Evolutionary conservation across 2,329 filamentous ascomycete species (phyloP).

Genomic region (Dothideomycetes sp.): DNA sequence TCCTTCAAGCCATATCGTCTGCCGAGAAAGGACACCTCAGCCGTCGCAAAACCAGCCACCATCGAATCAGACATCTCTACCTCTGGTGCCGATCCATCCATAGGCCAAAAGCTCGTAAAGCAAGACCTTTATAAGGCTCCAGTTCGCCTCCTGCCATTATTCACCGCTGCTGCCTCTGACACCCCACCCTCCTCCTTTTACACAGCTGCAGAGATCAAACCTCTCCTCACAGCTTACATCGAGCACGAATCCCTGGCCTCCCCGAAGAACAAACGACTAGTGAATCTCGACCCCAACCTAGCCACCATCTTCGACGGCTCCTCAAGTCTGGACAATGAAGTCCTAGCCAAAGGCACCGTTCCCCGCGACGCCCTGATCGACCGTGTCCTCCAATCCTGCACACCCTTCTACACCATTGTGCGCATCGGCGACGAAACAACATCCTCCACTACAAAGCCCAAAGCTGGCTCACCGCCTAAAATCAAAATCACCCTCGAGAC

Average conservation of each 20-base stretch:
- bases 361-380: constrained; percentile 51
- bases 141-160: constrained; percentile 44
- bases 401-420: constrained; percentile 47
- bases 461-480: constrained; percentile 49
- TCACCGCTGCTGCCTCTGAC: constrained; percentile 41
- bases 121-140: constrained; percentile 46
- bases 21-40: constrained; percentile 42
- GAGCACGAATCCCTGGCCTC: constrained; percentile 46
- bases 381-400: constrained; percentile 44
- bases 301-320: constrained; percentile 47
- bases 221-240: constrained; percentile 46
- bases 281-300: constrained; percentile 51
- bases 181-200: constrained; percentile 39
- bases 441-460: constrained; percentile 40
- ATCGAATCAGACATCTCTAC: constrained; percentile 21
- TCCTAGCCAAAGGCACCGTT: constrained; percentile 46
- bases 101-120: constrained; percentile 39
- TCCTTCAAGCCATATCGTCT: constrained; percentile 53
- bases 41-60: constrained; percentile 25
- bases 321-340: constrained; percentile 43
- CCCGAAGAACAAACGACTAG: constrained; percentile 47
- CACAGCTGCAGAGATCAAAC: constrained; percentile 48
- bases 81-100: constrained; percentile 22
- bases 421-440: constrained; percentile 33
- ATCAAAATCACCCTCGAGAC: constrained; percentile 50